Conservation (phyloP, 306 rosid genomes). For the Gillenia trifoliata region DNA sequence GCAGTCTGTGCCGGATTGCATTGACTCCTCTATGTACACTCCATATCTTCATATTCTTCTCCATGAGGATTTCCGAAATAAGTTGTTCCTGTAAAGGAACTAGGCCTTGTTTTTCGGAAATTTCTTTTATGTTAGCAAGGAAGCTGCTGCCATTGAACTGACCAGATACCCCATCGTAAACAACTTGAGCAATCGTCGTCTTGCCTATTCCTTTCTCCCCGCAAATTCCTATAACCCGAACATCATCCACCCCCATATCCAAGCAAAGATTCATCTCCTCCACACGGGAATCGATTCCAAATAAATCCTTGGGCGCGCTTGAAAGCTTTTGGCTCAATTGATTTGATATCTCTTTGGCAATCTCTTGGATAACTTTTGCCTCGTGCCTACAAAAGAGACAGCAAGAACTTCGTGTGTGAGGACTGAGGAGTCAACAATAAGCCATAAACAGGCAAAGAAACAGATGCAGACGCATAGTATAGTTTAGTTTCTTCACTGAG, state of each 20-base stretch:
- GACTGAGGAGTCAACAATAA: not conserved
- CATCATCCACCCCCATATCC: not conserved
- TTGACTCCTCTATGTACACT: not conserved
- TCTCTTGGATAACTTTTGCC: not conserved
- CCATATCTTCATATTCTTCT: not conserved
- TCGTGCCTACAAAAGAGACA: not conserved
- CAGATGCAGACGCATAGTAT: too few species aligned
- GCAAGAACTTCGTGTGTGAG: not conserved
- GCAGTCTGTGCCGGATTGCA: not conserved
- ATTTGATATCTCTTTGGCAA: not conserved
- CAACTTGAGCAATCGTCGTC: not conserved
- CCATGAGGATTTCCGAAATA: not conserved
- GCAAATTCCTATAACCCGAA: not conserved
- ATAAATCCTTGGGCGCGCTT: not conserved
- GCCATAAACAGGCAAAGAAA: too few species aligned
- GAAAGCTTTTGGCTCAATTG: not conserved
- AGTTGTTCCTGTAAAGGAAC: not conserved
- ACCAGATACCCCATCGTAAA: not conserved
- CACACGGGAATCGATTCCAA: not conserved
- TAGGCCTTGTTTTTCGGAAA: not conserved
- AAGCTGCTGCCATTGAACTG: not conserved
- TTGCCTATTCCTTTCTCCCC: not conserved
- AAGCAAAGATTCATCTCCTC: not conserved
- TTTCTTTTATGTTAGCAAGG: not conserved
- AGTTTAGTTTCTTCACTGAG: not conserved